These are phyloP conservation scores for Ceratocystis diversiconidia DNA, from an alignment of 2,329 filamentous ascomycete genomes.

Conservation along the genomic window DNA sequence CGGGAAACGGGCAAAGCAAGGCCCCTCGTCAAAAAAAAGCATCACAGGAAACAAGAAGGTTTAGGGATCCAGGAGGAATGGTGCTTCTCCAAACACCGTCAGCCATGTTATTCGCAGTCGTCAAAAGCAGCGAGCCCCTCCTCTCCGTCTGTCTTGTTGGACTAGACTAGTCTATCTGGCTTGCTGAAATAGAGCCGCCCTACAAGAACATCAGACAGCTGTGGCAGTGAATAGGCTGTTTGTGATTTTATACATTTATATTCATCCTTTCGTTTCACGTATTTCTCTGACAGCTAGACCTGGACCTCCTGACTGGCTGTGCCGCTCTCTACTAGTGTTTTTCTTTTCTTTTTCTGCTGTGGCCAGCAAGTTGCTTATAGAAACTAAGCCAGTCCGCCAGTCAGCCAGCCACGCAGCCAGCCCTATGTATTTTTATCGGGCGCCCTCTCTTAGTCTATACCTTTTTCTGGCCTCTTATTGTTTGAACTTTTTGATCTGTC, in stretches of 20 bases:
- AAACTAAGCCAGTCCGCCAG: not conserved
- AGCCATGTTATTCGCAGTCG: not conserved
- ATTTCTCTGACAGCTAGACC: not conserved
- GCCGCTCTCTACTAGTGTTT: not conserved
- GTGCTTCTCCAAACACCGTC: not conserved
- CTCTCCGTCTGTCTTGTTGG: not conserved
- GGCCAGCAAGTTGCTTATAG: too few species aligned
- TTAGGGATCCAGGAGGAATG: not conserved
- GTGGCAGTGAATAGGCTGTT: not conserved
- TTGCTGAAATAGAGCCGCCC: not conserved
- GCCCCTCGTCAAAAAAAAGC: not conserved
- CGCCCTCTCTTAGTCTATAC: not conserved
- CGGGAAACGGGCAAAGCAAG: not conserved
- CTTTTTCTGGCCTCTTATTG: not conserved
- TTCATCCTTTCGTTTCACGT: not conserved
- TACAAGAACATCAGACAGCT: not conserved
- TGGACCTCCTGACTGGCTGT: not conserved
- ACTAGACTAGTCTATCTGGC: not conserved
- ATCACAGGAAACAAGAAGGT: not conserved
- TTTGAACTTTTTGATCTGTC: not conserved
- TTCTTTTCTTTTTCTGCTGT: not conserved
- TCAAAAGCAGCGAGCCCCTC: not conserved
- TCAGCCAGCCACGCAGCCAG: not conserved
- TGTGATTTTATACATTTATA: not conserved
- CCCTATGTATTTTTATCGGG: not conserved